Conservation (phyloP, 768 basidiomycete genomes). For the Boletus sp. region DNA sequence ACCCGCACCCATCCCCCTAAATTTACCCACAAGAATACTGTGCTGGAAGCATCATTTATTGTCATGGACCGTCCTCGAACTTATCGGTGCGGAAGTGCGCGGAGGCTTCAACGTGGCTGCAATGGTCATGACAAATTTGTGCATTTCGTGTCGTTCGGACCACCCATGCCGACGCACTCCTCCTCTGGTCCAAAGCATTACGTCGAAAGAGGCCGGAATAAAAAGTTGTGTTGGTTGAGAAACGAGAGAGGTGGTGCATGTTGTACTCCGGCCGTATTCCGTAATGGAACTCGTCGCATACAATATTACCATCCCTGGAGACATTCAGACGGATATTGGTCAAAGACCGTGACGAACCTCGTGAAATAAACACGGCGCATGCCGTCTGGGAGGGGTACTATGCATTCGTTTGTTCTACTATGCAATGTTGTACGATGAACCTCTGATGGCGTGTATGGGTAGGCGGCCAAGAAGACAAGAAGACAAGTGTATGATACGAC, state of each 20-base stretch:
- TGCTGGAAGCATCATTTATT: no score
- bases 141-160: no score
- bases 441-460: conserved; percentile 9
- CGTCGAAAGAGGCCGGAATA: no score
- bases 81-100: no score
- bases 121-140: no score
- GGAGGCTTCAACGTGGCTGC: no score
- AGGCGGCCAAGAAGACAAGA: conserved; percentile 16
- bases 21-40: no score
- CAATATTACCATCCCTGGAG: conserved; percentile 4
- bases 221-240: background rate
- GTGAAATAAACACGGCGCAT: conserved; percentile 5
- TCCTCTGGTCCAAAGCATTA: no score
- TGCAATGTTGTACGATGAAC: background rate
- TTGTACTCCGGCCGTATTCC: no score
- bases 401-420: conserved; percentile 6
- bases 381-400: conserved; percentile 1
- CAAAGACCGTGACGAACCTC: conserved; percentile 3
- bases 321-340: conserved; percentile 1
- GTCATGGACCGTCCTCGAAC: no score
- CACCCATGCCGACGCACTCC: no score
- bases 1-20: no score
- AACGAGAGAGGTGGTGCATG: background rate
- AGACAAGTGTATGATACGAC: conserved; percentile 6
- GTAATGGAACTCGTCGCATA: background rate